Evolutionary conservation across 176 grass and related monocot genomes (phyloP).

Genomic region (Poa annua): DNA sequence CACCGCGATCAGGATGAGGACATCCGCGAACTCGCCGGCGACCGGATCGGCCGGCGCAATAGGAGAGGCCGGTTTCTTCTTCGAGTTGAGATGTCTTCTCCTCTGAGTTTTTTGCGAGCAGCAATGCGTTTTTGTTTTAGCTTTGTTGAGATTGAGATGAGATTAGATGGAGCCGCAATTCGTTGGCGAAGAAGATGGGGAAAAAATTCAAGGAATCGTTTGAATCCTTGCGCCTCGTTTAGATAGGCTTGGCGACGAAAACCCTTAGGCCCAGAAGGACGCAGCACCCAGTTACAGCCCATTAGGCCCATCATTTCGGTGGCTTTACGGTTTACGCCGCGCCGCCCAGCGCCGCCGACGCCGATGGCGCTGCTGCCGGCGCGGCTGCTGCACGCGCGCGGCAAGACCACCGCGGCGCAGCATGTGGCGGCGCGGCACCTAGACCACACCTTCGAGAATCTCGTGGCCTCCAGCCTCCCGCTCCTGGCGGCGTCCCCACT

Average conservation of each 20-base stretch:
- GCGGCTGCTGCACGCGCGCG: slow-evolving; percentile 44
- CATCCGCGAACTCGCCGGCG: background rate
- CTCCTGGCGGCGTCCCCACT: slow-evolving; percentile 69
- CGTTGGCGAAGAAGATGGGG: slow-evolving; percentile 5
- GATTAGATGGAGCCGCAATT: background rate
- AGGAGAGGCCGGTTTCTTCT: background rate
- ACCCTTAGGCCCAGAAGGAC: background rate
- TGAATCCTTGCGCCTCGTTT: background rate
- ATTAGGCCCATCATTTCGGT: background rate
- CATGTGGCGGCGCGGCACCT: slow-evolving; percentile 65
- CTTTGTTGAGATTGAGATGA: too few species aligned
- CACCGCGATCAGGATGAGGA: background rate
- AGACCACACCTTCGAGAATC: slow-evolving; percentile 79
- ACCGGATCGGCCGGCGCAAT: background rate
- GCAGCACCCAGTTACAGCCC: background rate
- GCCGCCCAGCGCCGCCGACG: slow-evolving; percentile 15
- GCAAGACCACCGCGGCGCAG: slow-evolving; percentile 72
- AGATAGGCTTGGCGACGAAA: background rate
- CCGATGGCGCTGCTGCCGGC: slow-evolving; percentile 32
- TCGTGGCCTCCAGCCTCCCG: slow-evolving; percentile 56
- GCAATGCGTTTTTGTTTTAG: background rate
- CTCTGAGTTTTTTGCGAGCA: background rate
- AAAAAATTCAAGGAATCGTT: slow-evolving; percentile 19
- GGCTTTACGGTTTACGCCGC: background rate
- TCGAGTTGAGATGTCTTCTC: background rate